Evolutionary conservation across 129 eudicot species (phyloP), one percentile per base, ranked within the genome.

Genomic region (Arctium minus): DNA sequence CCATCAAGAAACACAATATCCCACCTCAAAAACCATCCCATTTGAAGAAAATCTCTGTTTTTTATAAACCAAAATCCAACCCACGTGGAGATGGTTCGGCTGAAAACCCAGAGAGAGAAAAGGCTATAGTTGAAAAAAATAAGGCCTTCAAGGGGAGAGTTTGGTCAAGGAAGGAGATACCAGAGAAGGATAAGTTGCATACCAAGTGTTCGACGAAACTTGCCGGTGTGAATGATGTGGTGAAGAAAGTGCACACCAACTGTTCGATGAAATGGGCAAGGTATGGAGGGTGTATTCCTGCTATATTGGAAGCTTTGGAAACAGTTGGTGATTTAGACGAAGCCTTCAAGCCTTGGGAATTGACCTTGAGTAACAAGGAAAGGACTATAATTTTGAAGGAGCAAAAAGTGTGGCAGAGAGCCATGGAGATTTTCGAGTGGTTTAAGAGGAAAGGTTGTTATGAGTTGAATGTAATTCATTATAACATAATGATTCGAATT

Each of bases 361-460:
- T 69, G 86, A 86, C 87, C 36, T 71, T 91, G 82, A 88, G 89
- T 36, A 90, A 91, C 27, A 93, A 96, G 64, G 98, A 90, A 84
- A 82, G 93, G 87, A 96, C 89, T 70, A 93, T 91, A 70, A 89
- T 93, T 0, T 86, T 96, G 91, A 96, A 96, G 88, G 99, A 96
- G 90, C 99, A 96, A 75, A 39, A 75, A 70, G 60, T 30, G 64
- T 96, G 97, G 97, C 86, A 92, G 73, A 80, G 97, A 86, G 97
- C 99, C 2, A 4, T 85, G 93, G 93, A 87, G 89, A 96, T 93
- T 62, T 96, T 96, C 27, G 88, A 90, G 85, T 96, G 99, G 99
- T 93, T 93, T 74, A 93, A 90, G 86, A 86, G 75, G 65, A 89
- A 90, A 85, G 92, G 95, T 1, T 96, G 97, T 75, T 91, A 90